A percentile compares a stretch with the other conserved stretches of the same genome.
phyloP scores from a whole-genome alignment of 2,329 filamentous ascomycete species.

The Chalaropsis thielavioides region DNA sequence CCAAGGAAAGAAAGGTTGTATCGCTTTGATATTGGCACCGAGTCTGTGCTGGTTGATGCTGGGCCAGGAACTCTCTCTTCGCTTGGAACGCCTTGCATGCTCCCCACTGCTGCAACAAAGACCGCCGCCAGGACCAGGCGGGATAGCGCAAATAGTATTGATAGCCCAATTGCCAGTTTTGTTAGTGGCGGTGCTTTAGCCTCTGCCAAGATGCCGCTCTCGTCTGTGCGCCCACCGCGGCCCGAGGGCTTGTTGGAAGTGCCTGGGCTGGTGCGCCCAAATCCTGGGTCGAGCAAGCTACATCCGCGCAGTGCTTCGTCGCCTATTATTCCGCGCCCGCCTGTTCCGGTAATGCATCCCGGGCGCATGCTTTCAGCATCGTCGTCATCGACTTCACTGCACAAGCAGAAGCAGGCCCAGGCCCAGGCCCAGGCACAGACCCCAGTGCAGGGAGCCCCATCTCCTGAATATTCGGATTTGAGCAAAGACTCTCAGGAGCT shows the following conservation, averaged over 20 bases:
- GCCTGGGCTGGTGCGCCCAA: slow-evolving; percentile 6
- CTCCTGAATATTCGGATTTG: not conserved
- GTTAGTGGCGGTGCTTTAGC: not conserved
- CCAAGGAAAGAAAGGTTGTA: slow-evolving; percentile 12
- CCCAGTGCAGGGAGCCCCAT: not conserved
- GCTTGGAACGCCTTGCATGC: not conserved
- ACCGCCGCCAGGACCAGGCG: not conserved
- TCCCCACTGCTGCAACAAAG: slow-evolving; percentile 1
- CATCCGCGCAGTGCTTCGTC: slow-evolving; percentile 12
- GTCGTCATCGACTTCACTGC: not conserved
- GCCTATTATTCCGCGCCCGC: slow-evolving; percentile 10
- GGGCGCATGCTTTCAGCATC: slow-evolving; percentile 10
- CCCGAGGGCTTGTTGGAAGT: slow-evolving; percentile 11
- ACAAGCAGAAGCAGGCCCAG: not conserved
- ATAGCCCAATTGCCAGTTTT: not conserved
- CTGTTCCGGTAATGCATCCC: slow-evolving; percentile 16
- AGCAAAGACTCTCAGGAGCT: not conserved
- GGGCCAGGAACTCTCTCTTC: not conserved
- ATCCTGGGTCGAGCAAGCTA: slow-evolving; percentile 5
- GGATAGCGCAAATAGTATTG: slow-evolving; percentile 3
- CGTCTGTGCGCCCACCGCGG: slow-evolving; percentile 7
- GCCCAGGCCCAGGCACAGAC: not conserved
- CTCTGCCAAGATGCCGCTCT: not conserved
- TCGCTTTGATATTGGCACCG: not conserved
- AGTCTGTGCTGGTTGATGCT: not conserved